These are phyloP conservation scores for Syzygium aqueum DNA, from an alignment of 345 rosid genomes.

Conservation along the genomic window DNA sequence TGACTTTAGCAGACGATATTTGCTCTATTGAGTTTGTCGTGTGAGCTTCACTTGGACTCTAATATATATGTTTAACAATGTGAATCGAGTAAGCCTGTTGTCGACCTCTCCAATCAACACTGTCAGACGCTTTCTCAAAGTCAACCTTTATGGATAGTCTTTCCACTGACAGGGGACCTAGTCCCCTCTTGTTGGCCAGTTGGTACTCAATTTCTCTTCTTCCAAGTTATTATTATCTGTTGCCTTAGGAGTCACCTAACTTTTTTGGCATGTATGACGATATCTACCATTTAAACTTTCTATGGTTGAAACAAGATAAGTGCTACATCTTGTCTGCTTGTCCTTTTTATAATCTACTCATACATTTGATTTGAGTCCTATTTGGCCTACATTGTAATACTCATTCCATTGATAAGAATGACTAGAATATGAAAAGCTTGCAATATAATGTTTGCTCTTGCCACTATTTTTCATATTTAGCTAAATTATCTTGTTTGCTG, in stretches of 20 bases:
- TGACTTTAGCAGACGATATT: neutral
- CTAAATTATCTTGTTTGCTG: neutral
- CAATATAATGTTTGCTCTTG: neutral
- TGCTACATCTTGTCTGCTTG: neutral
- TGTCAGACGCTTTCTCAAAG: neutral
- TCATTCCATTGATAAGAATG: neutral
- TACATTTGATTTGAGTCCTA: neutral
- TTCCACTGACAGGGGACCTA: neutral
- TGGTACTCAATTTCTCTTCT: neutral
- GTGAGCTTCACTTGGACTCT: neutral
- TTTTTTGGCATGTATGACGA: neutral
- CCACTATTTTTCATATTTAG: neutral
- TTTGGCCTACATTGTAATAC: neutral
- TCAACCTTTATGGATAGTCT: neutral
- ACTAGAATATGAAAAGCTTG: neutral
- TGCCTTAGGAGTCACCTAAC: neutral
- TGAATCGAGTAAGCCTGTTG: neutral
- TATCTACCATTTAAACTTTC: neutral
- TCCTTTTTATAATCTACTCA: neutral
- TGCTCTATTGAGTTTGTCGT: neutral
- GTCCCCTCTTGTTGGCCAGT: neutral
- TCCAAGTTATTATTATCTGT: neutral
- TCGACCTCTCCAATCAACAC: neutral
- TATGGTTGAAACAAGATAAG: neutral
- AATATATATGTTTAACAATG: neutral